These are phyloP conservation scores for Trichoderma aggressivum DNA, from an alignment of 2,329 filamentous ascomycete genomes.

Conservation along the genomic window DNA sequence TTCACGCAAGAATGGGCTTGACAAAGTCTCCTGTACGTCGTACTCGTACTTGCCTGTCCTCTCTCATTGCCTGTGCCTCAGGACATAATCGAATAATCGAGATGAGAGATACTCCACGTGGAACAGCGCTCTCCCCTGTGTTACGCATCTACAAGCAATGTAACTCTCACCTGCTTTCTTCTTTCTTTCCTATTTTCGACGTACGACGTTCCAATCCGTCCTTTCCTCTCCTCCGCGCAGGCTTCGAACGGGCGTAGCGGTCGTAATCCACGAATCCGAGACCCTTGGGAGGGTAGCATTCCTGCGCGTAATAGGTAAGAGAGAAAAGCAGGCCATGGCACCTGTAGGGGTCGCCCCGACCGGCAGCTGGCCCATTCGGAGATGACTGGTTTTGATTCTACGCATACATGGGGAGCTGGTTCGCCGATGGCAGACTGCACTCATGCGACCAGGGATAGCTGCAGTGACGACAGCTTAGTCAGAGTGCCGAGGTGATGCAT, in stretches of 20 bases:
- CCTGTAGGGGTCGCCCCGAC: neutral
- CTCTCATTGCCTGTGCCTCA: neutral
- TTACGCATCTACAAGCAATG: neutral
- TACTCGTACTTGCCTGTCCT: neutral
- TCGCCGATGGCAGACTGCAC: neutral
- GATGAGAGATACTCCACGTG: neutral
- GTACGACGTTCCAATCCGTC: neutral
- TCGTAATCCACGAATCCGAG: neutral
- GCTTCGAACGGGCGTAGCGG: neutral
- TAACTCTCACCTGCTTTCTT: neutral
- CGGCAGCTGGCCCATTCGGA: neutral
- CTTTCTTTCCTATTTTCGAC: neutral
- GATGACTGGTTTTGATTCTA: conserved; percentile 1
- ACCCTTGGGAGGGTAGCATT: neutral
- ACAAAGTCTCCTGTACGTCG: neutral
- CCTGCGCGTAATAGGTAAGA: neutral
- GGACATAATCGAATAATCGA: neutral
- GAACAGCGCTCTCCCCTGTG: neutral
- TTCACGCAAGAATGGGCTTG: neutral
- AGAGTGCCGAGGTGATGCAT: neutral
- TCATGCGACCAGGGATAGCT: neutral
- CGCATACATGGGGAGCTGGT: neutral
- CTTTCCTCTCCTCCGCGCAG: neutral
- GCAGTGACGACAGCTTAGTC: neutral
- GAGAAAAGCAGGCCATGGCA: neutral